Conservation (phyloP, 306 rosid genomes). For the Adenanthera pavonina region DNA sequence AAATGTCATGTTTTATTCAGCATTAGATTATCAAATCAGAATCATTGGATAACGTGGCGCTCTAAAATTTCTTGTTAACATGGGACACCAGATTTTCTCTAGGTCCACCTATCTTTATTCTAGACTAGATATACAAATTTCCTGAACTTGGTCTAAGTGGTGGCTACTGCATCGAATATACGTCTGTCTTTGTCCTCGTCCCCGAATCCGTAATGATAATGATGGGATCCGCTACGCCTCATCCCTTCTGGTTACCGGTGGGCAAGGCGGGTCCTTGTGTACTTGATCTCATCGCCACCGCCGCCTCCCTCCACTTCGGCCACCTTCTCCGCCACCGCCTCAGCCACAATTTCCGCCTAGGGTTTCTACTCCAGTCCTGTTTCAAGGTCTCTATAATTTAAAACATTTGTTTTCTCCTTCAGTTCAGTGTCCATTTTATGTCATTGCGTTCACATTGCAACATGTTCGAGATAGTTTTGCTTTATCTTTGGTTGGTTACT, state of each 20-base stretch:
- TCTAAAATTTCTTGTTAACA: too few species aligned
- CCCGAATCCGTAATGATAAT: slow-evolving; percentile 37
- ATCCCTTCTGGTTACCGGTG: slow-evolving; percentile 48
- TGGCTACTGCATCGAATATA: background rate
- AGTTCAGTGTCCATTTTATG: slow-evolving; percentile 33
- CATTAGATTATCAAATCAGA: too few species aligned
- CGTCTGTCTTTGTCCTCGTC: background rate
- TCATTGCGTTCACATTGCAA: background rate
- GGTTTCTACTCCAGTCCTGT: slow-evolving; percentile 54
- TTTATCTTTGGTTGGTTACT: background rate
- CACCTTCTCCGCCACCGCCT: slow-evolving; percentile 54
- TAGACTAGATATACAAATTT: background rate
- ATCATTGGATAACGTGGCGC: too few species aligned
- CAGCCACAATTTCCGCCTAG: slow-evolving; percentile 45
- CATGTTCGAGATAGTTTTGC: background rate
- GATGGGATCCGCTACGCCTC: slow-evolving; percentile 42
- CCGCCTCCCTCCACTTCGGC: slow-evolving; percentile 62
- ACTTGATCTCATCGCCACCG: slow-evolving; percentile 56
- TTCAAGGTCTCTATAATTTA: slow-evolving; percentile 54
- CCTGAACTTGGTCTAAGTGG: background rate
- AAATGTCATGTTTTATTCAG: too few species aligned
- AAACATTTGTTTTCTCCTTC: background rate
- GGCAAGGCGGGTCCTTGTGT: slow-evolving; percentile 45
- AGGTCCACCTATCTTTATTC: too few species aligned
- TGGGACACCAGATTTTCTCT: too few species aligned